These are phyloP conservation scores for Phlebopus sp. DNA, from an alignment of 1,284 basidiomycete genomes.

Conservation along the genomic window DNA sequence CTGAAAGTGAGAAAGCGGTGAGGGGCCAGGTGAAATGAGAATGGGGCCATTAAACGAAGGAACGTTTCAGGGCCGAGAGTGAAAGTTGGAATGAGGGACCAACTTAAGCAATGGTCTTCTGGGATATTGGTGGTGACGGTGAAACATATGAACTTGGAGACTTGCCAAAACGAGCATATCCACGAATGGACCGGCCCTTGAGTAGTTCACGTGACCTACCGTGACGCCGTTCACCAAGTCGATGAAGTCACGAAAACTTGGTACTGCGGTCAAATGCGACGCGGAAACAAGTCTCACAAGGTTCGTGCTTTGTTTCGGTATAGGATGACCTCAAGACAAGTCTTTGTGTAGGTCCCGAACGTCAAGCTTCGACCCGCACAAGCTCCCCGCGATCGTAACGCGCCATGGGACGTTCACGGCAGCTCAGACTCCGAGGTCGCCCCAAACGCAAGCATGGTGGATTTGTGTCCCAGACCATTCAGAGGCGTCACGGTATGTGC, in stretches of 20 bases:
- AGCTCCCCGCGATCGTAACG: conserved; percentile 17
- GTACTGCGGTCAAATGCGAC: conserved; percentile 23
- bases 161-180: too few species aligned
- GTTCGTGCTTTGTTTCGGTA: conserved; percentile 20
- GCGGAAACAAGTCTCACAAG: conserved; percentile 46
- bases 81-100: too few species aligned
- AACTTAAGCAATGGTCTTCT: too few species aligned
- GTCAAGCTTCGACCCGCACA: conserved; percentile 72
- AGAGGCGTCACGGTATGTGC: conserved; percentile 64
- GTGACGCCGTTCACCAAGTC: not conserved
- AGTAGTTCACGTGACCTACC: conserved; percentile 23
- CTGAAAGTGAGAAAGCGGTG: too few species aligned
- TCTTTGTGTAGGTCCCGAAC: conserved; percentile 58
- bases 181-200: conserved; percentile 28
- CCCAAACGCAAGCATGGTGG: conserved; percentile 38
- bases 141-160: too few species aligned
- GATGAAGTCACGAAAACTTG: not conserved
- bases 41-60: too few species aligned
- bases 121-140: too few species aligned
- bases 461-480: conserved; percentile 65
- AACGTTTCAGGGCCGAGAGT: too few species aligned
- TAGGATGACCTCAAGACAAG: not conserved
- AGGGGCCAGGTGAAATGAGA: too few species aligned
- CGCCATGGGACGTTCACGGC: conserved; percentile 11
- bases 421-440: conserved; percentile 32